Base-by-base conservation (phyloP, 345 rosid genomes). In the Boechera divaricarpa region DNA sequence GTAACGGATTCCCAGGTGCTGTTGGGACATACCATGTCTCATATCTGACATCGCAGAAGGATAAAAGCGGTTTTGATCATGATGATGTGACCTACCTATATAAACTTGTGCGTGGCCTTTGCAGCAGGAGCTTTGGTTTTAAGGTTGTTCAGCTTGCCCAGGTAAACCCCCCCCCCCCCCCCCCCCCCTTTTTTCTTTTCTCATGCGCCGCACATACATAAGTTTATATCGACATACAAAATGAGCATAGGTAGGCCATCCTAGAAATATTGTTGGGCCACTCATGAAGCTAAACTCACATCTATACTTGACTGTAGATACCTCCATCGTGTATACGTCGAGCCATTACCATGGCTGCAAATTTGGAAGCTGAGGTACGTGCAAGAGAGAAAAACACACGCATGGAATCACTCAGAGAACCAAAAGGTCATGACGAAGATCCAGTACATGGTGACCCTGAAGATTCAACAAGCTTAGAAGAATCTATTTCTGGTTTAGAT, bases 111-210 rank as follows among this genome's bases (percentile, higher is more conserved):
- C 82, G 86, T 39, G 96, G 98, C 81, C 85, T 94, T 80, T 88
- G 92, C 45, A 90, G 82, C 66, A 85, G 86, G 80, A 94, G 98
- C 83, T 94, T 92, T 39, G 98, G 96, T 62, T 87, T 92, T 77
- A 94, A 89, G 77, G 98, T 94, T 72, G 98, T 98, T 13, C 85
- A 87, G 80, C 94, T 94, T 62, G 97, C 98, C 32, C 94, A 90
- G 95, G 98, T 90, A 56, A 67, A 32, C 45, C 63, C 55, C 60
- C 28, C 15, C 55, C 49, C 77, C 28, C 28, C 3, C n/a, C n/a
- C 28, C 28, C 3, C 29, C 28, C 28, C 28, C 28, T 1, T 1
- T 1, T 26, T 2, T 28, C 29, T 28, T 28, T 28, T 28, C 29
- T 28, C 29, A 28, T 28, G 29, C 2, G 51, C 10, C 2, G 52